Percentiles rank a stretch among this genome's conserved stretches.
Conservation (phyloP, 2,329 filamentous ascomycete genomes). For the Botryotinia convoluta region DNA sequence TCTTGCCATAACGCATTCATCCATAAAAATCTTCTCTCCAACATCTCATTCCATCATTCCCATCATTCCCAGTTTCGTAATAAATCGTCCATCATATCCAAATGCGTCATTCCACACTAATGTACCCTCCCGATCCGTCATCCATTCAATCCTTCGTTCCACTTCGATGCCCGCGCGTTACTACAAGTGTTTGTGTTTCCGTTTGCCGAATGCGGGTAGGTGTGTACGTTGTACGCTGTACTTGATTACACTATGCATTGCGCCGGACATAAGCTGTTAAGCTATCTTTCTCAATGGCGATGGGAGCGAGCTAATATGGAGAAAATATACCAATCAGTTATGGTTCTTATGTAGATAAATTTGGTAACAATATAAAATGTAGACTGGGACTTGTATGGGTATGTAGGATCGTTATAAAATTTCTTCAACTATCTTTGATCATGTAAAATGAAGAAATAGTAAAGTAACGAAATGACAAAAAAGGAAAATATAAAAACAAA, state of each 20-base stretch:
- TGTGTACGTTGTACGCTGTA: background rate
- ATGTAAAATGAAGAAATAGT: conserved; percentile 11
- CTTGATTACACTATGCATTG: background rate
- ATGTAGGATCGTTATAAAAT: conserved; percentile 14
- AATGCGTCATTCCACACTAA: conserved; percentile 7
- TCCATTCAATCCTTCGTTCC: background rate
- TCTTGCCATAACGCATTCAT: background rate
- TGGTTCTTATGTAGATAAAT: conserved; percentile 32
- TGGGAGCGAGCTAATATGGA: conserved; percentile 19
- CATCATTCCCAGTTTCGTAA: background rate
- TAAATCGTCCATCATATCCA: conserved; percentile 4
- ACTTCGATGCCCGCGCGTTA: background rate
- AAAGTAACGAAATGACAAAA: background rate
- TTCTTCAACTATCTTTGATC: conserved; percentile 19
- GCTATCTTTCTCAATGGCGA: conserved; percentile 5
- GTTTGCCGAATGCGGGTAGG: background rate
- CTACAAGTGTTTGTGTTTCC: background rate
- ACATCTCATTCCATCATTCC: background rate
- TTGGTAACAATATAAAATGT: conserved; percentile 21
- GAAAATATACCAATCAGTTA: conserved; percentile 33
- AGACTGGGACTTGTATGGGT: conserved; percentile 2
- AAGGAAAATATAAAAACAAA: background rate
- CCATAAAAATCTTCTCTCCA: background rate
- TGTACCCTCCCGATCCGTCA: conserved; percentile 1
- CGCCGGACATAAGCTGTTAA: background rate